Percentiles rank a stretch among this genome's conserved stretches.
Evolutionary conservation across 257 asterid species (phyloP).

Genomic region (Primulina tabacum): DNA sequence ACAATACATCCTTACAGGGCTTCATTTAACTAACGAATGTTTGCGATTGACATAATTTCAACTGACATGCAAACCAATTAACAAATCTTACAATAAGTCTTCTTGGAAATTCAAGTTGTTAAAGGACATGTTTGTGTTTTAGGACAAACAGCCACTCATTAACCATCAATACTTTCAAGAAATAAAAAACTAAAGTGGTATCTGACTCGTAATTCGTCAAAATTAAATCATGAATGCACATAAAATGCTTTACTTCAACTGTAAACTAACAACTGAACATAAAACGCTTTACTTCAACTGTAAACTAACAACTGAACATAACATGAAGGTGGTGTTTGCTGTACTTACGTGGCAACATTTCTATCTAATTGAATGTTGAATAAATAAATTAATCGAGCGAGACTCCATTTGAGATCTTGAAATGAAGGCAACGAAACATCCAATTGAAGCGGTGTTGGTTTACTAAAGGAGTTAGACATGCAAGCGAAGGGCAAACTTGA

Average conservation of each 20-base stretch:
- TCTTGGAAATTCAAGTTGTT: neutral
- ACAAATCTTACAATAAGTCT: neutral
- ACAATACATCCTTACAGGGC: neutral
- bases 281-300: too few species aligned
- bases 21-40: neutral
- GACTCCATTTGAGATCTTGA: conserved; percentile 71
- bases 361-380: conserved; percentile 91
- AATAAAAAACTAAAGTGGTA: conserved; percentile 9
- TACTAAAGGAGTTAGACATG: conserved; percentile 67
- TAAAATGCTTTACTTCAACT: conserved; percentile 17
- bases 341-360: conserved; percentile 88
- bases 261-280: too few species aligned
- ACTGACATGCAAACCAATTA: neutral
- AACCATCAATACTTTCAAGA: conserved; percentile 5
- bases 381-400: conserved; percentile 73
- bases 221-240: conserved; percentile 6
- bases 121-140: neutral
- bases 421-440: conserved; percentile 78
- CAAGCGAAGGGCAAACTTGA: conserved; percentile 72
- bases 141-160: neutral
- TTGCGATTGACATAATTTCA: neutral
- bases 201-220: conserved; percentile 1
- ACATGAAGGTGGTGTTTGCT: conserved; percentile 19
- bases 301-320: conserved; percentile 20
- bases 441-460: conserved; percentile 88